Percentiles rank a stretch among this genome's conserved stretches.
Evolutionary conservation across 2,329 filamentous ascomycete genomes (phyloP).

Genomic region (Pseudogymnoascus sp.): DNA sequence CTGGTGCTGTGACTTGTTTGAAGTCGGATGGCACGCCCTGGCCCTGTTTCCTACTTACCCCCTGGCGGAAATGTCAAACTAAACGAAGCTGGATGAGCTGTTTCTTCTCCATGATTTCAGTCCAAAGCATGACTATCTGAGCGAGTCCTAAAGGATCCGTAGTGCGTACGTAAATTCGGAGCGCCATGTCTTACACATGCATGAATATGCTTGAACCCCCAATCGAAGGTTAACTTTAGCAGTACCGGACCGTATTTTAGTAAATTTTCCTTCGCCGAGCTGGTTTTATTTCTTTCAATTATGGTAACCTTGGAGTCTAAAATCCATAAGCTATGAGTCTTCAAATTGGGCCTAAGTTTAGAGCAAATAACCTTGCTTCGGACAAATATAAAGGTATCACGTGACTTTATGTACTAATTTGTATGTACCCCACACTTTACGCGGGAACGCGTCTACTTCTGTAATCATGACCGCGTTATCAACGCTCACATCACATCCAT

Average conservation of each 20-base stretch:
- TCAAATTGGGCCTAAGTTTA: background rate
- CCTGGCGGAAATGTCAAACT: background rate
- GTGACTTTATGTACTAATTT: background rate
- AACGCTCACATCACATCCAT: conserved; percentile 38
- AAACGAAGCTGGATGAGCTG: background rate
- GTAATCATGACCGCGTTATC: conserved; percentile 41
- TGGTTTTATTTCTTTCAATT: background rate
- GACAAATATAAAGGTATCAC: background rate
- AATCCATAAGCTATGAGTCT: background rate
- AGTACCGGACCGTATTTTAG: background rate
- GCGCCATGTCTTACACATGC: background rate
- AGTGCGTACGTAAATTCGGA: background rate
- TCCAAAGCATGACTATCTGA: background rate
- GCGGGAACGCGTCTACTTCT: background rate
- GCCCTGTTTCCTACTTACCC: background rate
- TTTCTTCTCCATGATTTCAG: background rate
- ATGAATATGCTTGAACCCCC: background rate
- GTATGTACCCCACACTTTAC: conserved; percentile 5
- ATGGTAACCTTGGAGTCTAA: background rate
- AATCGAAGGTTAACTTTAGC: background rate
- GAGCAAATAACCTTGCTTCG: background rate
- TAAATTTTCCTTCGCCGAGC: background rate
- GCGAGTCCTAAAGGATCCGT: background rate
- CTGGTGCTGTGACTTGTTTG: background rate
- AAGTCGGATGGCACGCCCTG: background rate